Conservation (phyloP, 176 grass and related monocot genomes). For the Olyra latifolia region DNA sequence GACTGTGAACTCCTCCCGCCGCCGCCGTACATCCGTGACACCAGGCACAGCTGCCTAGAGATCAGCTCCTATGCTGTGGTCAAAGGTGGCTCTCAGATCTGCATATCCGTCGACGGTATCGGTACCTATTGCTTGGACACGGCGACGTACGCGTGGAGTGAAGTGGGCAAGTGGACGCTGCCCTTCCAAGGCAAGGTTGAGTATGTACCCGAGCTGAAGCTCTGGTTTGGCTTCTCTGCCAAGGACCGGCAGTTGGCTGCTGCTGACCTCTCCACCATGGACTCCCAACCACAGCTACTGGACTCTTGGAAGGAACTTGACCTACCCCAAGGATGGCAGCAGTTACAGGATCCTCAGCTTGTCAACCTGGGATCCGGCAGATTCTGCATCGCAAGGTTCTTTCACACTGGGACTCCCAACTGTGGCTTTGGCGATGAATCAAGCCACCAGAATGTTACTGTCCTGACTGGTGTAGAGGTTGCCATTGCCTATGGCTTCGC, state of each 20-base stretch:
- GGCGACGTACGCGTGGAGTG: background rate
- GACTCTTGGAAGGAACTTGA: background rate
- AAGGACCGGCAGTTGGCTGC: too few species aligned
- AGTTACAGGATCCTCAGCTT: background rate
- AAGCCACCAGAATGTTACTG: too few species aligned
- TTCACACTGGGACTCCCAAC: background rate
- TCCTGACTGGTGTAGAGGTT: too few species aligned
- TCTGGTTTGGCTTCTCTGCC: background rate
- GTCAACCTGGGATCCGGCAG: background rate
- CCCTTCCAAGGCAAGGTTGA: background rate
- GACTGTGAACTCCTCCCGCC: background rate
- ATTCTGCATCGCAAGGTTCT: constrained; percentile 6
- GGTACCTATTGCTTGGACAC: background rate
- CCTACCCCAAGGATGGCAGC: background rate
- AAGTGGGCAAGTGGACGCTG: background rate
- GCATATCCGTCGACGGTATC: background rate
- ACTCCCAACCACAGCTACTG: background rate
- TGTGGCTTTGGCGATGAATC: too few species aligned
- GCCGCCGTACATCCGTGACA: background rate
- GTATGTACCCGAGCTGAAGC: background rate
- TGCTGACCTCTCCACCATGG: background rate
- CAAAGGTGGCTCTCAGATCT: background rate
- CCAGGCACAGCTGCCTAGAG: background rate
- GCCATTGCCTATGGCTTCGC: too few species aligned
- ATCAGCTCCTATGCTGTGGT: background rate